phyloP scores from a whole-genome alignment of 2,329 filamentous ascomycete species.

The Aspergillus brasiliensis region DNA sequence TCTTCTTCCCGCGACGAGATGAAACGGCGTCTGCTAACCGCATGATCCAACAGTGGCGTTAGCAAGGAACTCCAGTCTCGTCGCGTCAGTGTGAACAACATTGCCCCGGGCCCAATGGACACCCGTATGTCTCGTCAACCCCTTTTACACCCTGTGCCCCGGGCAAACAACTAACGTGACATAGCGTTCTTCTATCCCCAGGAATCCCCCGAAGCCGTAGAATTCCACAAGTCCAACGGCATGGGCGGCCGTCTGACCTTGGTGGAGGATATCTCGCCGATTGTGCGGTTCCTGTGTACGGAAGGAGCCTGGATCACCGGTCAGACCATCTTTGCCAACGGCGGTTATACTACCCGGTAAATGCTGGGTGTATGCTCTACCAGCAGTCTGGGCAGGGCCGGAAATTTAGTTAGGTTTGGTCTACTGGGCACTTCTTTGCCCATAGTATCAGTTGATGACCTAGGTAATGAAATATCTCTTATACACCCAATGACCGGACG shows the following conservation, averaged over 20 bases:
- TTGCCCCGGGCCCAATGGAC: constrained; percentile 58
- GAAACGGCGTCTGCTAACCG: no score
- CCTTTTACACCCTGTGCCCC: no score
- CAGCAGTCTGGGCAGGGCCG: no score
- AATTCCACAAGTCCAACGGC: constrained; percentile 49
- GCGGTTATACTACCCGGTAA: constrained; percentile 50
- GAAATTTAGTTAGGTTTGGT: no score
- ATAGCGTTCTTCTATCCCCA: constrained; percentile 51
- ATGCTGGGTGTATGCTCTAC: no score
- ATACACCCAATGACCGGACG: no score
- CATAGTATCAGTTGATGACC: no score
- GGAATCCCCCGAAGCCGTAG: constrained; percentile 47
- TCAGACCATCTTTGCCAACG: constrained; percentile 54
- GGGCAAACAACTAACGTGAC: no score
- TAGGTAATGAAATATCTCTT: no score
- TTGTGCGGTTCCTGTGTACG: constrained; percentile 48
- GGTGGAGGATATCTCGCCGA: constrained; percentile 50
- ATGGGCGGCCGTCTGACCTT: constrained; percentile 47
- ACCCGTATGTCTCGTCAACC: constrained; percentile 44
- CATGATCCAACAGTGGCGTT: constrained; percentile 46
- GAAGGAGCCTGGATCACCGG: constrained; percentile 51
- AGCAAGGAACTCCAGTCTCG: constrained; percentile 58
- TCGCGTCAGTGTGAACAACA: constrained; percentile 55
- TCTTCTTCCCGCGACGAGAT: no score
- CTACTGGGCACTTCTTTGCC: no score